Percentiles rank a stretch among this genome's conserved stretches.
Evolutionary conservation across 2,329 filamentous ascomycete genomes (phyloP).

Genomic region (Fusarium cyanostomum): DNA sequence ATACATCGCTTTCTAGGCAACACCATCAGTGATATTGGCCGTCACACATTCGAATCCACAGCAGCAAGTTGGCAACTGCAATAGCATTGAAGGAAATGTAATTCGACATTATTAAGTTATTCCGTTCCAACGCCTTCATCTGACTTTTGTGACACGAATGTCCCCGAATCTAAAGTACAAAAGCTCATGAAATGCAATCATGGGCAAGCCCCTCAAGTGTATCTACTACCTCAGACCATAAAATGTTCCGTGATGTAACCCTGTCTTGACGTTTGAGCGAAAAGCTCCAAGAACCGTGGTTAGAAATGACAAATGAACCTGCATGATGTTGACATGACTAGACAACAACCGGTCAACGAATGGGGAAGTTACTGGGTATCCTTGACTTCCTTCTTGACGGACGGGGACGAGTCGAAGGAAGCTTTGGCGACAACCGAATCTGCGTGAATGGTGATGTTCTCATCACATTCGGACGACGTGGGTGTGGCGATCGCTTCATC

Average conservation of each 20-base stretch:
- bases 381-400: slow-evolving; percentile 53
- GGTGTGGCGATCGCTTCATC: slow-evolving; percentile 52
- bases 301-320: slow-evolving; percentile 17
- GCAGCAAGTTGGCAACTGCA: background rate
- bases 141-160: slow-evolving; percentile 37
- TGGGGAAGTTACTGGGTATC: slow-evolving; percentile 33
- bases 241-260: slow-evolving; percentile 48
- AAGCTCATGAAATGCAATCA: slow-evolving; percentile 47
- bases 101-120: slow-evolving; percentile 39
- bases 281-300: slow-evolving; percentile 32
- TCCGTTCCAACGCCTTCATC: slow-evolving; percentile 34
- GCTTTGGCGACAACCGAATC: slow-evolving; percentile 58
- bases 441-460: slow-evolving; percentile 64
- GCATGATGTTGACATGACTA: background rate
- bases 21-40: background rate
- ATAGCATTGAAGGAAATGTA: slow-evolving; percentile 24
- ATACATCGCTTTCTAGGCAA: background rate
- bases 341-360: background rate
- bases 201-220: slow-evolving; percentile 45
- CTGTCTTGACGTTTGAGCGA: slow-evolving; percentile 36
- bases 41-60: background rate
- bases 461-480: slow-evolving; percentile 60
- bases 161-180: slow-evolving; percentile 54
- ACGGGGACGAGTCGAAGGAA: slow-evolving; percentile 58
- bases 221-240: slow-evolving; percentile 50